A percentile compares a stretch with the other conserved stretches of the same genome.
phyloP scores from a whole-genome alignment of 352 stramenopile genomes.

The Blastocystis sp. region DNA sequence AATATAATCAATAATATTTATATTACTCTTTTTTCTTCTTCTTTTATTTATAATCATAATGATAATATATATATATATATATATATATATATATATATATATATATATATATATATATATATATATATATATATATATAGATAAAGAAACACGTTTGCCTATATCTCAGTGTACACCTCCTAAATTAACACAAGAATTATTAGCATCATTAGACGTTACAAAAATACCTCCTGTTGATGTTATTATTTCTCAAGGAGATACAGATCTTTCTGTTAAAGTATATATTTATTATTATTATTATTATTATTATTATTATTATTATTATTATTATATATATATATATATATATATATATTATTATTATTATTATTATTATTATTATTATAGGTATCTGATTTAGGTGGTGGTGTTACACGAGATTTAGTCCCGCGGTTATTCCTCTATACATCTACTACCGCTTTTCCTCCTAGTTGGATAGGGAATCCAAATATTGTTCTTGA shows the following conservation, averaged over 20 bases:
- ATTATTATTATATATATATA: slow-evolving; percentile 54
- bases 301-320: not conserved
- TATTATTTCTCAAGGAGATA: slow-evolving; percentile 65
- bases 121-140: too few species aligned
- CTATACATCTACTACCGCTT: slow-evolving; percentile 69
- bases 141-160: too few species aligned
- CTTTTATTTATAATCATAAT: too few species aligned
- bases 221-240: slow-evolving; percentile 67
- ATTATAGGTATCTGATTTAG: slow-evolving; percentile 71
- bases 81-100: too few species aligned
- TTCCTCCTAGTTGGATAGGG: slow-evolving; percentile 5
- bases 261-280: slow-evolving; percentile 62
- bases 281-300: not conserved
- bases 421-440: slow-evolving; percentile 69
- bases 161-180: too few species aligned
- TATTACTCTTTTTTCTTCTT: too few species aligned
- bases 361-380: not conserved
- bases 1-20: too few species aligned
- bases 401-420: slow-evolving; percentile 64
- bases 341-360: slow-evolving; percentile 49
- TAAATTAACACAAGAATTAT: too few species aligned
- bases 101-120: too few species aligned
- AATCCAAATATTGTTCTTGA: slow-evolving; percentile 29
- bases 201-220: slow-evolving; percentile 54
- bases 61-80: too few species aligned